Base-by-base conservation (phyloP, 306 rosid genomes). In the Cucurbita ficifolia region DNA sequence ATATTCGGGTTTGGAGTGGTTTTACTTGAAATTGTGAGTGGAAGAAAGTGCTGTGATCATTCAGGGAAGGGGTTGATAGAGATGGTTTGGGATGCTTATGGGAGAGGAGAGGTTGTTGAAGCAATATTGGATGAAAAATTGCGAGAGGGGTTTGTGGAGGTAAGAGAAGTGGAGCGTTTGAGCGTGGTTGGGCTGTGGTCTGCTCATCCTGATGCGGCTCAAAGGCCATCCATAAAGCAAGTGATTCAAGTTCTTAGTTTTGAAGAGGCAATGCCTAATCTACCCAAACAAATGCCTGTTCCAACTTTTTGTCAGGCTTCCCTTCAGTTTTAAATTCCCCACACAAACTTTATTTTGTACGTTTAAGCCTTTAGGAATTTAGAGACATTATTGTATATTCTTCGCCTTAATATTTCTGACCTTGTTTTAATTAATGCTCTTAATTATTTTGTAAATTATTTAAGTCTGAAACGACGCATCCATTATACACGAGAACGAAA, bases 1-100 rank as follows among this genome's bases (percentile, higher is more conserved):
- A 63, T 40, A 10, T 63, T 63, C 50, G 40, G 70, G 51, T 63
- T 39, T 18, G 70, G 70, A n/a, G 70, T 63, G 5, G 70, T 63
- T 5, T 18, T 63, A 40, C 70, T 63, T 18, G 70, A 63, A 50
- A 63, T 63, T 63, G 51, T 63, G 3, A 63, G 70, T 18, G 70
- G 70, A 39, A 63, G 33, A 10, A 63, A 18, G 70, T 63, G 70
- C 19, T 40, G 50, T 18, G 70, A 63, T 40, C 17, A 63, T 63
- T 63, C 50, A 40, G 70, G 35, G 49, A 63, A 63, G 35, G 70
- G 70, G 5, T 7, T 63, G 33, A 3, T 63, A 63, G 70, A 63
- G 50, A 18, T 40, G 70, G 50, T 40, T 63, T 63, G 70, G 70
- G 70, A 63, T 40, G 70, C 50, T 63, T 63, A 63, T 63, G 70